These are phyloP conservation scores for Gossypium anomalum DNA, from an alignment of 345 rosid species.

Conservation along the genomic window DNA sequence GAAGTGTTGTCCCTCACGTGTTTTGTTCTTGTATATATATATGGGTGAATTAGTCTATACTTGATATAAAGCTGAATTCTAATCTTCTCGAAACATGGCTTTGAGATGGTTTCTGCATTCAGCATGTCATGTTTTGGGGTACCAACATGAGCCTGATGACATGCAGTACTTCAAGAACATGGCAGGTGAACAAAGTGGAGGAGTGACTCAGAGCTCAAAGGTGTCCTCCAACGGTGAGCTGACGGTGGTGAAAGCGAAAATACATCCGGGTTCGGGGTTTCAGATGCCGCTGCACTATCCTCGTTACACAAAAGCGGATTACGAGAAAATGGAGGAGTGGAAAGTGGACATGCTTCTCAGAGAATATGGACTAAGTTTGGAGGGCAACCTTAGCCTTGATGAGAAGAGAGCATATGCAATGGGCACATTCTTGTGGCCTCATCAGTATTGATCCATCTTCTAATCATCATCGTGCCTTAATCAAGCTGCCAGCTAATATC, in stretches of 20 bases:
- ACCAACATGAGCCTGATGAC: conserved; percentile 18
- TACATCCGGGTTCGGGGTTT: not conserved
- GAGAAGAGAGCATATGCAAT: conserved; percentile 59
- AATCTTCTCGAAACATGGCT: not conserved
- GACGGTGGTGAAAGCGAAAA: not conserved
- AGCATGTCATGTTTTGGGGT: conserved; percentile 31
- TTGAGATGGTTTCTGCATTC: conserved; percentile 47
- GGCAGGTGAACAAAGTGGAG: not conserved
- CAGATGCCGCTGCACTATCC: conserved; percentile 7
- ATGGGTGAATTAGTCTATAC: not conserved
- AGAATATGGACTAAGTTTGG: conserved; percentile 48
- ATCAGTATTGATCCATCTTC: conserved; percentile 26
- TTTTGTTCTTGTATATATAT: not conserved
- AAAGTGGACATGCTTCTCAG: conserved; percentile 51
- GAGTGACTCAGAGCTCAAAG: conserved; percentile 13
- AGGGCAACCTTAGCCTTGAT: conserved; percentile 24
- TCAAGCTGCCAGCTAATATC: not conserved
- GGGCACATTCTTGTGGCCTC: conserved; percentile 64
- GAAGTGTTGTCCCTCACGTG: not conserved
- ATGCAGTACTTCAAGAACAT: not conserved
- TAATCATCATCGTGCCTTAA: not conserved
- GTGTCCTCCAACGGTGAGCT: not conserved
- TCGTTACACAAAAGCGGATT: not conserved
- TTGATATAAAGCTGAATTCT: not conserved
- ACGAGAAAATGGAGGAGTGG: conserved; percentile 70